Percentiles rank a stretch among this genome's conserved stretches.
Evolutionary conservation across 139 green algal species (phyloP).

Genomic region (Volvox africanus): DNA sequence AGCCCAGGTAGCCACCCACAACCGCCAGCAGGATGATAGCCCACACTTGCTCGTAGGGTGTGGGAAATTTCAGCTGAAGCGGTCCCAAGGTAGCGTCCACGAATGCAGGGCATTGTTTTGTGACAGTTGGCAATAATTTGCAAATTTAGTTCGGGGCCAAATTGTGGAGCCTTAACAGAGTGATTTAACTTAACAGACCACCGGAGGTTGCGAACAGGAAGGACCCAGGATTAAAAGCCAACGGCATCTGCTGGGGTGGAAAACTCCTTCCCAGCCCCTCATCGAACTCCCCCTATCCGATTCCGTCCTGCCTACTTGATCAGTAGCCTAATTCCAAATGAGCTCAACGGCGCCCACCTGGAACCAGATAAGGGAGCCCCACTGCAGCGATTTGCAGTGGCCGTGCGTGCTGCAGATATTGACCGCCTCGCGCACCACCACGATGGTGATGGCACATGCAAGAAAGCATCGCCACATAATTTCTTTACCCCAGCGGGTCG

Average conservation of each 20-base stretch:
- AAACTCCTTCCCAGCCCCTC: too few relatives aligned
- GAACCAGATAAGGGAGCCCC: slow-evolving; percentile 69
- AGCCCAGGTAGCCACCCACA: slow-evolving; percentile 64
- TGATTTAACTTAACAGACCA: too few relatives aligned
- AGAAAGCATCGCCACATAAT: slow-evolving; percentile 72
- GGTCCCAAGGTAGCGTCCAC: not conserved
- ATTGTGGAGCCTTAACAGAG: too few relatives aligned
- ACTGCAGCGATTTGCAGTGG: slow-evolving; percentile 62
- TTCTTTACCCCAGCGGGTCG: slow-evolving; percentile 73
- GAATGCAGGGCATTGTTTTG: not conserved
- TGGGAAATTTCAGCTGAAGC: slow-evolving; percentile 36
- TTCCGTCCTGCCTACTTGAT: too few relatives aligned
- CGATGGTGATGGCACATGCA: slow-evolving; percentile 67
- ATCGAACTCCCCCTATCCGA: too few relatives aligned
- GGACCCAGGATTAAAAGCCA: too few relatives aligned
- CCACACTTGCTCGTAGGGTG: slow-evolving; percentile 57
- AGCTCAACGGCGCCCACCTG: slow-evolving; percentile 24
- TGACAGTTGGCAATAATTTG: not conserved
- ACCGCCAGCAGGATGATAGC: slow-evolving; percentile 61
- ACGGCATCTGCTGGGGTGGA: too few relatives aligned
- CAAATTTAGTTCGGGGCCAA: too few relatives aligned
- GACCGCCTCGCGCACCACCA: slow-evolving; percentile 66
- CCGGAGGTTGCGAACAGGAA: too few relatives aligned
- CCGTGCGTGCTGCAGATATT: slow-evolving; percentile 53
- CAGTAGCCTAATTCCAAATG: too few relatives aligned